A percentile compares a stretch with the other conserved stretches of the same genome.
Conservation (phyloP, 2,329 filamentous ascomycete genomes). For the Coleophoma crateriformis region DNA sequence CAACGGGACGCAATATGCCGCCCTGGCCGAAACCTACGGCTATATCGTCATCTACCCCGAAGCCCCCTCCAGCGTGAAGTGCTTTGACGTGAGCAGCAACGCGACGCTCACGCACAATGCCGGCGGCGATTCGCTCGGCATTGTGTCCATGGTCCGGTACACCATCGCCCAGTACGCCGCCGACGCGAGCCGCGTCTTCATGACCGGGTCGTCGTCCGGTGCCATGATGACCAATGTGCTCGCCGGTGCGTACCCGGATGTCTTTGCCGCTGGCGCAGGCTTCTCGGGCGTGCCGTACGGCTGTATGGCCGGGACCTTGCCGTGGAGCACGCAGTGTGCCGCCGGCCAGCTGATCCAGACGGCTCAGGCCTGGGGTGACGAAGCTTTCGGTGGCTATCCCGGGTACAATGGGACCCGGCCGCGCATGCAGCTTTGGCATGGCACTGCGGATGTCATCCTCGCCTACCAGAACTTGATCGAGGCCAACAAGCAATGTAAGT, state of each 20-base stretch:
- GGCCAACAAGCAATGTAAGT: slow-evolving; percentile 39
- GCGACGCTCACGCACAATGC: slow-evolving; percentile 48
- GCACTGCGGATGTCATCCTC: slow-evolving; percentile 30
- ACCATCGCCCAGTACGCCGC: slow-evolving; percentile 45
- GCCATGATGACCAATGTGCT: slow-evolving; percentile 49
- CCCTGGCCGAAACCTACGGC: slow-evolving; percentile 45
- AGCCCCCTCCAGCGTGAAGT: slow-evolving; percentile 42
- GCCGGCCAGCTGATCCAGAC: slow-evolving; percentile 16
- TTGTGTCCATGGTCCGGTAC: slow-evolving; percentile 55
- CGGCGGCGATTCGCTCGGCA: slow-evolving; percentile 49
- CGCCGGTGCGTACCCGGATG: slow-evolving; percentile 39
- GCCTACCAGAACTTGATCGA: slow-evolving; percentile 34
- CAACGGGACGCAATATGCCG: slow-evolving; percentile 37
- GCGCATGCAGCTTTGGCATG: slow-evolving; percentile 29
- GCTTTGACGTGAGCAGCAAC: slow-evolving; percentile 53
- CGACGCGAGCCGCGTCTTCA: slow-evolving; percentile 45
- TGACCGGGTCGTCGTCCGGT: slow-evolving; percentile 43
- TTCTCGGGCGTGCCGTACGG: slow-evolving; percentile 39
- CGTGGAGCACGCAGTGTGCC: slow-evolving; percentile 48
- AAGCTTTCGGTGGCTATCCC: slow-evolving; percentile 32
- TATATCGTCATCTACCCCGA: slow-evolving; percentile 56
- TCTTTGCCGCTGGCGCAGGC: slow-evolving; percentile 38
- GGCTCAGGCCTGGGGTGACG: slow-evolving; percentile 40
- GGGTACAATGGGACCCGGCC: slow-evolving; percentile 30
- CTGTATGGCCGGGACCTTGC: slow-evolving; percentile 33